Conservation (phyloP, 2,329 filamentous ascomycete species). For the Fonsecaea monophora region DNA sequence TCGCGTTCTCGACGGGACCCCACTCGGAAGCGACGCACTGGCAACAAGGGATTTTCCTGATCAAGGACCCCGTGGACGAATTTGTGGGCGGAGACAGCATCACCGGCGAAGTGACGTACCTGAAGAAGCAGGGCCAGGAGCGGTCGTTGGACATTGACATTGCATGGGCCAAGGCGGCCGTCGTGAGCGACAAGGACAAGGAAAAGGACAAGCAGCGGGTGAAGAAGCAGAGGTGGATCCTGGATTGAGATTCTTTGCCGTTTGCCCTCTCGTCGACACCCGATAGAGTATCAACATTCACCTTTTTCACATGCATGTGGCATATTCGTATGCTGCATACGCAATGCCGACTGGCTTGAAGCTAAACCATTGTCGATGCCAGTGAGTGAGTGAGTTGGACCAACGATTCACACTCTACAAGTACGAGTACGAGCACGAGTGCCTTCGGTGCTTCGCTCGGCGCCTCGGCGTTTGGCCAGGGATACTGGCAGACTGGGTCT, state of each 20-base stretch:
- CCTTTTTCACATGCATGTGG: not conserved
- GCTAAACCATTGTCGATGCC: too few relatives aligned
- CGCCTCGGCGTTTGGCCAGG: too few relatives aligned
- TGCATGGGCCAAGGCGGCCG: constrained; percentile 60
- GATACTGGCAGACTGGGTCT: too few relatives aligned
- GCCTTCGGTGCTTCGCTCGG: too few relatives aligned
- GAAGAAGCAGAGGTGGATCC: constrained; percentile 51
- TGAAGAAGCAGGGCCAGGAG: constrained; percentile 72
- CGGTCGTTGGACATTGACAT: constrained; percentile 70
- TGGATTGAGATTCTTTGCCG: constrained; percentile 44
- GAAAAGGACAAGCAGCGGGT: constrained; percentile 42
- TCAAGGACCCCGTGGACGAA: constrained; percentile 54
- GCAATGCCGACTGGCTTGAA: too few relatives aligned
- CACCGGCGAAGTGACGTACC: constrained; percentile 72
- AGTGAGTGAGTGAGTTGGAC: too few relatives aligned
- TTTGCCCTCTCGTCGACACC: not conserved
- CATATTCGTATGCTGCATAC: too few relatives aligned
- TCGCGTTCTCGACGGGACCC: constrained; percentile 90
- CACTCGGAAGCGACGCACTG: constrained; percentile 81
- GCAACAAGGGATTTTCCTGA: constrained; percentile 80
- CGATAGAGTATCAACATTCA: too few relatives aligned
- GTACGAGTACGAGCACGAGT: too few relatives aligned
- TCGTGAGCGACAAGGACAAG: constrained; percentile 15
- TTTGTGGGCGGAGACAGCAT: constrained; percentile 65
- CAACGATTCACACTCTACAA: too few relatives aligned